Conservation (phyloP, 169 alveolate species). For the Prorocentrum cordatum region DNA sequence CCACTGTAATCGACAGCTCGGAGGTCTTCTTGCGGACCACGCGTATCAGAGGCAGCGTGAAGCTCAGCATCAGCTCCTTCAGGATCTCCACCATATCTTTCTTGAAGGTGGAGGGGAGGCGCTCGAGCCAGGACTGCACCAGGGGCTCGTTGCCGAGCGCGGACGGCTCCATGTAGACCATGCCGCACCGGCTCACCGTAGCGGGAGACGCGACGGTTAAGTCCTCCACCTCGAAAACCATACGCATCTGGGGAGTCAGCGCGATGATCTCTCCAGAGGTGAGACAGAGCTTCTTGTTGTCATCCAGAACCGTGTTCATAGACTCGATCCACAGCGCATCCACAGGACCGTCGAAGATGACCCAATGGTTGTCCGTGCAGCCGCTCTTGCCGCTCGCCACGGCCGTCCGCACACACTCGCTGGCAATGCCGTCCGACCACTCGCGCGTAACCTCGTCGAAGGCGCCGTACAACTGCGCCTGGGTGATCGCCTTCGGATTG, state of each 20-base stretch:
- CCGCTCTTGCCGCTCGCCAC: constrained; percentile 66
- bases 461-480: constrained; percentile 85
- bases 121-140: constrained; percentile 70
- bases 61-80: constrained; percentile 47
- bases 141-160: constrained; percentile 82
- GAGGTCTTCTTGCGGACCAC: constrained; percentile 48
- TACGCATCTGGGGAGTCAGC: constrained; percentile 87
- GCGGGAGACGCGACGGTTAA: constrained; percentile 86
- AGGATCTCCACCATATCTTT: constrained; percentile 43
- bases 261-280: constrained; percentile 89
- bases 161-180: constrained; percentile 91
- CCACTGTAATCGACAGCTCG: constrained; percentile 61
- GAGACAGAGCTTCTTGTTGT: constrained; percentile 89
- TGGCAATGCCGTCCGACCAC: constrained; percentile 87
- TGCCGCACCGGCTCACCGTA: constrained; percentile 85
- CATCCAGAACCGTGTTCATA: constrained; percentile 93
- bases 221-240: constrained; percentile 82
- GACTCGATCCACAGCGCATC: constrained; percentile 94
- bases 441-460: constrained; percentile 82
- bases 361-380: constrained; percentile 71
- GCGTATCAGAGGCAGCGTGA: constrained; percentile 39
- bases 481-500: constrained; percentile 85
- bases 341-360: constrained; percentile 90
- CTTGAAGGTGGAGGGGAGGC: constrained; percentile 52
- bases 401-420: constrained; percentile 72